Evolutionary conservation across 371 early-diverging fungal genomes (phyloP).

Genomic region (Rhizopus stolonifer): DNA sequence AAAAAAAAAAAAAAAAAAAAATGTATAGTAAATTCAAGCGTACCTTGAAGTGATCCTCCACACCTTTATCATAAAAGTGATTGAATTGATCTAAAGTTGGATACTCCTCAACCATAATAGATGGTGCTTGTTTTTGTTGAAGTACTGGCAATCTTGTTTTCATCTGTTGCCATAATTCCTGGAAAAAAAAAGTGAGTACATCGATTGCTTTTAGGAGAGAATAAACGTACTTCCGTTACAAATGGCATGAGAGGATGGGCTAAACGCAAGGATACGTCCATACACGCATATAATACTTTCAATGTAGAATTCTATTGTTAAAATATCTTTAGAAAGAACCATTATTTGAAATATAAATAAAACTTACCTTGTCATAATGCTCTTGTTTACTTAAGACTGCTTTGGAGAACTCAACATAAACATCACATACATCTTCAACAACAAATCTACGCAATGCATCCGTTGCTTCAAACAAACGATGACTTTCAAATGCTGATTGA

Average conservation of each 20-base stretch:
- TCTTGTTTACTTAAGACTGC: constrained; percentile 50
- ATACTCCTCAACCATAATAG: constrained; percentile 59
- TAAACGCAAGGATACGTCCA: constrained; percentile 83
- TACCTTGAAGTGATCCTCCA: constrained; percentile 61
- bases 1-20: neutral
- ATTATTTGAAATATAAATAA: neutral
- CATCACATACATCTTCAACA: constrained; percentile 93
- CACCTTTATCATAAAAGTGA: constrained; percentile 37
- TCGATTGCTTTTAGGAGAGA: constrained; percentile 5
- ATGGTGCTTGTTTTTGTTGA: constrained; percentile 22
- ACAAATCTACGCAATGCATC: constrained; percentile 86
- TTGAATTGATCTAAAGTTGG: constrained; percentile 40
- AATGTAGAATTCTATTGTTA: constrained; percentile 33
- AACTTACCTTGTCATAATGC: constrained; percentile 38
- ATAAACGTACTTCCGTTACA: constrained; percentile 90
- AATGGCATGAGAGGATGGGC: constrained; percentile 99
- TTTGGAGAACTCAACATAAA: constrained; percentile 88
- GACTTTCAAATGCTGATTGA: constrained; percentile 66
- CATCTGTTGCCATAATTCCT: constrained; percentile 68
- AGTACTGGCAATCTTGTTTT: constrained; percentile 19
- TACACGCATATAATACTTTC: constrained; percentile 66
- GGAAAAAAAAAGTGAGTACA: neutral
- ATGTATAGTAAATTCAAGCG: neutral
- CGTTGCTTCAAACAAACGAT: constrained; percentile 85
- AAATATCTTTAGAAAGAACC: neutral